Conservation (phyloP, 1,284 basidiomycete genomes). For the Ustilago esculenta region DNA sequence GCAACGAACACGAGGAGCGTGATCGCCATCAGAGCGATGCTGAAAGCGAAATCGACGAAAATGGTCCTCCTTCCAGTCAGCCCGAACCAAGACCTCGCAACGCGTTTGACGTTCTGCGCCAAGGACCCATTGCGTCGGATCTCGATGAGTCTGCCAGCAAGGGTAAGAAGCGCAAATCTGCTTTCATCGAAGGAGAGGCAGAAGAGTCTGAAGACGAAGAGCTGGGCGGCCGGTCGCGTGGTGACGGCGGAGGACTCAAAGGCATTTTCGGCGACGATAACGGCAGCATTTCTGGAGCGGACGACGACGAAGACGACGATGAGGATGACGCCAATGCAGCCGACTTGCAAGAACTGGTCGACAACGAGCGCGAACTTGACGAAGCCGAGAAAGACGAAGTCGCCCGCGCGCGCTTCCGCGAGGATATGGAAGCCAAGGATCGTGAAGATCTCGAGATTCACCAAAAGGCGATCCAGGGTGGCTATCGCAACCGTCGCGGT, state of each 20-base stretch:
- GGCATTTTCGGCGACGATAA: constrained; percentile 58
- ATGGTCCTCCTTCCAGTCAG: constrained; percentile 29
- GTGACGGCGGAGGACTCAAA: constrained; percentile 53
- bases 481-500: constrained; percentile 45
- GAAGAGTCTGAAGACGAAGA: constrained; percentile 65
- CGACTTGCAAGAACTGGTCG: constrained; percentile 60
- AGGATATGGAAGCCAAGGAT: constrained; percentile 56
- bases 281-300: constrained; percentile 13
- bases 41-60: constrained; percentile 23
- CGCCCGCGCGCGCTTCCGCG: constrained; percentile 47
- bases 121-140: neutral
- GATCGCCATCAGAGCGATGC: constrained; percentile 2
- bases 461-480: constrained; percentile 54
- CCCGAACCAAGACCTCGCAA: constrained; percentile 27
- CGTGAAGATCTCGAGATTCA: constrained; percentile 54
- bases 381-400: constrained; percentile 59
- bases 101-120: constrained; percentile 29
- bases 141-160: neutral
- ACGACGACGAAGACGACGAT: constrained; percentile 49
- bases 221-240: constrained; percentile 27
- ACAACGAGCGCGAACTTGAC: constrained; percentile 59
- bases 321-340: constrained; percentile 56
- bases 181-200: constrained; percentile 64
- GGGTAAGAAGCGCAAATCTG: constrained; percentile 44
- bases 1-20: neutral